These are phyloP conservation scores for Cucurbitaria berberidis DNA, from an alignment of 2,329 filamentous ascomycete genomes.

Conservation along the genomic window DNA sequence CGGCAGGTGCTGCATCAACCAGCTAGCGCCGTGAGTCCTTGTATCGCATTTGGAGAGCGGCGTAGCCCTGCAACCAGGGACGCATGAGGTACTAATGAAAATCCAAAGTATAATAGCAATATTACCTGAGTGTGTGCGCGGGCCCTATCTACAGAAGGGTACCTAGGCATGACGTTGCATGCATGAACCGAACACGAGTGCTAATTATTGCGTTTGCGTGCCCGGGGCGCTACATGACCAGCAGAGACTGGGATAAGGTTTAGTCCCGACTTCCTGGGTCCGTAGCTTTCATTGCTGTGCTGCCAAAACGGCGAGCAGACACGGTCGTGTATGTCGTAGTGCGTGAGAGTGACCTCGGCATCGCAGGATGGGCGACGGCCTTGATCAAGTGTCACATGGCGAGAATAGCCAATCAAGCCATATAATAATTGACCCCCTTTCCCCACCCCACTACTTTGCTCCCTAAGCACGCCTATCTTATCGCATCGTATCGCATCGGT, in stretches of 20 bases:
- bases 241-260: not conserved
- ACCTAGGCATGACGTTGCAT: conserved; percentile 11
- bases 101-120: no score
- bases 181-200: conserved; percentile 31
- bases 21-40: conserved; percentile 34
- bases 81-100: no score
- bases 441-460: not conserved
- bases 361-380: conserved; percentile 11
- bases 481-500: no score
- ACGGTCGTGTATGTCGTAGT: no score
- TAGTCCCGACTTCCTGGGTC: conserved; percentile 23
- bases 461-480: not conserved
- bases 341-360: conserved; percentile 6
- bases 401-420: not conserved
- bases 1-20: conserved; percentile 39
- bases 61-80: no score
- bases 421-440: not conserved
- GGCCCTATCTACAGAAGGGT: no score
- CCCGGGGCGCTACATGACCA: not conserved
- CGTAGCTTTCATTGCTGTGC: conserved; percentile 10
- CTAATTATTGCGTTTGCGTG: conserved; percentile 1
- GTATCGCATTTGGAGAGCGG: conserved; percentile 16
- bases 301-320: no score
- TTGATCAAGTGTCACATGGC: not conserved
- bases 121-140: no score